Base-by-base conservation (phyloP, 108 stramenopile species). In the Schizochytrium sp. region DNA sequence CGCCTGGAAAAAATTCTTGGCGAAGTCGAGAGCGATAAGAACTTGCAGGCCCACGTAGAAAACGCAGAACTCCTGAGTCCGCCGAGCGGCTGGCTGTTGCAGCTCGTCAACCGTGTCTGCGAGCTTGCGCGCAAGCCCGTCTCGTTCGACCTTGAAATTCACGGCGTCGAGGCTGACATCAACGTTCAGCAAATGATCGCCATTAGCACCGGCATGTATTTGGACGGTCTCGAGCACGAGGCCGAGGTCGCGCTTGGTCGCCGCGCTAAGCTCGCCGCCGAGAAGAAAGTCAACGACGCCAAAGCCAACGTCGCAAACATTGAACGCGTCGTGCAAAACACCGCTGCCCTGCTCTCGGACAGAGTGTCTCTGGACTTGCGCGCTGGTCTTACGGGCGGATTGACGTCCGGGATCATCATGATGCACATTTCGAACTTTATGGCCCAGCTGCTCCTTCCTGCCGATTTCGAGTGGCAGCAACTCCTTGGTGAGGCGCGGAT, bases 91-190 rank as follows among this genome's bases (percentile, higher is more conserved):
- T 83, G 76, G 76, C 48, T 53, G 2, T 23, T 83, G 51, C 76
- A 83, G 51, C 28, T 83, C 8, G 48, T 83, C 19, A 8, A 47
- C 45, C 45, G 76, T 12, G 76, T 83, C 6, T 28, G 76, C 28
- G 76, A 83, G 76, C 76, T 83, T 45, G 45, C 76, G 45, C 48
- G 45, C 45, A 83, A 83, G 76, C 76, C 76, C 48, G 51, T 83
- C 6, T 21, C 6, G 45, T 83, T 83, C 45, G 76, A 83, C 51
- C 51, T 83, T 8, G 48, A 83, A 12, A 83, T 83, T 4, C 14
- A 14, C 5, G 76, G 48, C 18, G 23, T 83, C 48, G 76, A 83
- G 76, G 76, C 76, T 12, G 76, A 83, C 51, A 53, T 83, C 48
- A 83, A 83, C 51, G 76, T 83, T 12, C 45, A 83, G 51, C 76